Base-by-base conservation (phyloP, 139 green algal genomes). In the Chlorella ohadii region DNA sequence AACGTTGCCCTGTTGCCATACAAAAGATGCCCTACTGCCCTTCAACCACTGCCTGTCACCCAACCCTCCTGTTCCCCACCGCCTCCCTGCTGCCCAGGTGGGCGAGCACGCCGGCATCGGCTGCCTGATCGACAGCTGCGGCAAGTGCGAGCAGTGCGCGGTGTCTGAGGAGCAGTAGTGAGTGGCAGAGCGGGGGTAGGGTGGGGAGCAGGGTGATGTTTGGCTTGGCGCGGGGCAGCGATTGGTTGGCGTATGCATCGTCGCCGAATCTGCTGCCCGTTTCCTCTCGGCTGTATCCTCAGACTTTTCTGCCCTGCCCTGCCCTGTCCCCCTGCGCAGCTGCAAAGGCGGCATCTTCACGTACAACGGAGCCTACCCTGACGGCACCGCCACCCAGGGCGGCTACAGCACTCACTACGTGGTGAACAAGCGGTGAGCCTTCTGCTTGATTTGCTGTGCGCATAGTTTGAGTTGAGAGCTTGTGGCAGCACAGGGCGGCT, bases 51-150 rank as follows among this genome's bases (percentile, higher is more conserved):
- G 76, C 56, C 25, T 55, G 44, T 51, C 44, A 9, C 20, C 28
- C n/a, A 25, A 25, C 1, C n/a, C 31, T 56, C 55, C 13, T 20
- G n/a, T n/a, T n/a, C n/a, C n/a, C n/a, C n/a, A n/a, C n/a, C n/a
- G n/a, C n/a, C n/a, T n/a, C n/a, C n/a, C 22, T 68, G 25, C 31
- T 17, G 20, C 9, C 6, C 81, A 82, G 72, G 82, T 91, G 4
- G 95, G 95, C 55, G 90, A 98, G 85, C 78, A 86, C 1, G 95
- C 86, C 0, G 95, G 91, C 27, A 89, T 98, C 31, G 95, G 95
- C 47, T 95, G 91, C 88, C 91, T 96, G 81, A 91, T 98, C 17
- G 81, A 92, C 83, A 86, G 83, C n/a, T 97, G 94, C 91, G 64
- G 76, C 55, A 85, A 89, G 3, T 94, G 91, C 73, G 63, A 83